Conservation (phyloP, 441 rosid genomes). For the Lepidium campestre region DNA sequence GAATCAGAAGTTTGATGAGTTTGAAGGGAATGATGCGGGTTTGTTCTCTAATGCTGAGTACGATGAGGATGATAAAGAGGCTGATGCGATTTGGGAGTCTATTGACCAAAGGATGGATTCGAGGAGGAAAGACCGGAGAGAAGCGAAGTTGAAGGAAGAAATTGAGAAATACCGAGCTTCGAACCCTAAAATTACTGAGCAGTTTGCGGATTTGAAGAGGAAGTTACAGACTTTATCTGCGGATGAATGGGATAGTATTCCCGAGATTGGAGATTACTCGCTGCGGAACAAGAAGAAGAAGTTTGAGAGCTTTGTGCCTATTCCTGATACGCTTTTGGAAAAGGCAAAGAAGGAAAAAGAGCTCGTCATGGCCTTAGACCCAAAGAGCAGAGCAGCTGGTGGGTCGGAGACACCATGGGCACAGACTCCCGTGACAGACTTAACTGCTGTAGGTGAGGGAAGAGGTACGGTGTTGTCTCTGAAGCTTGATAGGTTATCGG, state of each 20-base stretch:
- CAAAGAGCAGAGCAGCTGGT: constrained; percentile 74
- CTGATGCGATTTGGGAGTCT: constrained; percentile 91
- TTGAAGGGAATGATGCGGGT: constrained; percentile 96
- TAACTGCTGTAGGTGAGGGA: constrained; percentile 92
- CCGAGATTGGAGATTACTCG: constrained; percentile 89
- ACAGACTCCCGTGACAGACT: constrained; percentile 81
- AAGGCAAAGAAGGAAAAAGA: constrained; percentile 93
- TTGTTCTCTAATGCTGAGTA: constrained; percentile 85
- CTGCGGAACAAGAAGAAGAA: constrained; percentile 78
- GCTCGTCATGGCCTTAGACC: constrained; percentile 89
- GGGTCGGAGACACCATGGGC: constrained; percentile 88
- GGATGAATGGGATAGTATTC: constrained; percentile 83
- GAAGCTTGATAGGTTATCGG: constrained; percentile 83
- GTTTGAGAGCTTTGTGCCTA: constrained; percentile 90
- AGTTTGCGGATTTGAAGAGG: constrained; percentile 91
- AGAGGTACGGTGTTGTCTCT: constrained; percentile 88
- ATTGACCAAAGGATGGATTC: constrained; percentile 90
- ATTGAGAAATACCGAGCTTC: constrained; percentile 89
- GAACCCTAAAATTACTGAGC: constrained; percentile 88
- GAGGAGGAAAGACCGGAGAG: constrained; percentile 77
- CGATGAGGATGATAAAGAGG: constrained; percentile 91
- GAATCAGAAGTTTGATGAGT: constrained; percentile 95
- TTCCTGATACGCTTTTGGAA: constrained; percentile 83
- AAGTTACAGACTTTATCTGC: constrained; percentile 64
- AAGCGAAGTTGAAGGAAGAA: constrained; percentile 80